Base-by-base conservation (phyloP, 208 protist species). In the Wallacemonas rigidus region DNA sequence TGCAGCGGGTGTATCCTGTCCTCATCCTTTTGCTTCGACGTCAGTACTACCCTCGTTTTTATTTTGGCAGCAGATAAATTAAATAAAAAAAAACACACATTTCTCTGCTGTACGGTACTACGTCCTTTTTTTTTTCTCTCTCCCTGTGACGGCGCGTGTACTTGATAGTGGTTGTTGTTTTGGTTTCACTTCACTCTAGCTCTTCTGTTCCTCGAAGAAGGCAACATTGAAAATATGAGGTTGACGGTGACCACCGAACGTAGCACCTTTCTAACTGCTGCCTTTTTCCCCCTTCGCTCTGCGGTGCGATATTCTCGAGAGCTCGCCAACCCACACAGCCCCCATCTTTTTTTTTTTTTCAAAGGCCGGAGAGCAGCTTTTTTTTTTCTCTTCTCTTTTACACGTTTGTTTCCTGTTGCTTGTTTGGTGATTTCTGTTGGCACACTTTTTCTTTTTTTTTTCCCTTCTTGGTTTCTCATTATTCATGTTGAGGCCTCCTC, bases 361-460 rank as follows among this genome's bases (percentile, higher is more conserved):
- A 53, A 56, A 26, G 26, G 26, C 26, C 26, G 26, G 26, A 26
- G 43, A 47, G 53, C 71, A 64, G 17, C 17, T 58, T 50, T 74
- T 41, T 70, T 5, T 70, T 11, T 72, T 8, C 7, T 64, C 17
- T 55, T 75, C 63, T 75, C 1, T 63, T 12, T 50, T 14, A 50
- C 6, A 6, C 45, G 8, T 50, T 50, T 50, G 8, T 50, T 26
- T 55, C 62, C 38, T 51, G 62, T 47, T 39, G 48, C 26, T 60
- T 69, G 5, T 58, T 69, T 26, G 26, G 26, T 26, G 26, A 26
- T 26, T 26, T 26, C 26, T 26, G 26, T 26, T 26, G 26, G 26
- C 26, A 26, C 8, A 47, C 2, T 53, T 39, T 56, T 75, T 15
- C 47, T 64, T 39, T 75, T 67, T 68, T 63, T 67, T 44, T 58